Percentiles rank a stretch among this genome's conserved stretches.
Evolutionary conservation across 164 flowering plant species (phyloP).

Genomic region (Saururus chinensis): DNA sequence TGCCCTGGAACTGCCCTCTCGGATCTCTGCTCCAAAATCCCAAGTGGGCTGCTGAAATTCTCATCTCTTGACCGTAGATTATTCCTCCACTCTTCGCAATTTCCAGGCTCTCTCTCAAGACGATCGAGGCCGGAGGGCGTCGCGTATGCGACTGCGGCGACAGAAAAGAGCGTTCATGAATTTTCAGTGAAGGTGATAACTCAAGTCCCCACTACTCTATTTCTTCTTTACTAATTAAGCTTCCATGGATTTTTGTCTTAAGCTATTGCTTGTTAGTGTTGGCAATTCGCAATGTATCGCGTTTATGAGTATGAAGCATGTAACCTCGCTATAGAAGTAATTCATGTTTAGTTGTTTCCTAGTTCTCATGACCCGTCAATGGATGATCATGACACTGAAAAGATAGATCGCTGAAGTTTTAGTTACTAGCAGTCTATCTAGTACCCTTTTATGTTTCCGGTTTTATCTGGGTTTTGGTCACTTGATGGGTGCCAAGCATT

Average conservation of each 20-base stretch:
- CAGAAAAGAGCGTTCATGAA: constrained; percentile 72
- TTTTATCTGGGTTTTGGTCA: not conserved
- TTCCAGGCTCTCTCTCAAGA: constrained; percentile 17
- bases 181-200: constrained; percentile 63
- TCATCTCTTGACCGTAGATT: constrained; percentile 28
- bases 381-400: no score
- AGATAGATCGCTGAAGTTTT: no score
- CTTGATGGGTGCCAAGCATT: not conserved
- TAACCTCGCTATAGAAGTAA: no score
- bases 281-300: no score
- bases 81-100: constrained; percentile 15
- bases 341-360: no score
- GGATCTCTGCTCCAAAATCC: constrained; percentile 18
- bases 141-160: constrained; percentile 56
- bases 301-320: no score
- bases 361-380: no score
- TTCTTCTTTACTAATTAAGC: no score
- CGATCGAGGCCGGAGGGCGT: constrained; percentile 24
- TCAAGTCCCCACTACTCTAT: not conserved
- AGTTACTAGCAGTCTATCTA: no score
- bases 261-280: no score
- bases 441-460: not conserved
- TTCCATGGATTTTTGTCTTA: no score
- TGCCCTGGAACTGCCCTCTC: constrained; percentile 10
- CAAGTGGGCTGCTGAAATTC: constrained; percentile 38